Percentiles rank a stretch among this genome's conserved stretches.
phyloP scores from a whole-genome alignment of 805 yeast genomes.

The Wickerhamiella alocasiicola region DNA sequence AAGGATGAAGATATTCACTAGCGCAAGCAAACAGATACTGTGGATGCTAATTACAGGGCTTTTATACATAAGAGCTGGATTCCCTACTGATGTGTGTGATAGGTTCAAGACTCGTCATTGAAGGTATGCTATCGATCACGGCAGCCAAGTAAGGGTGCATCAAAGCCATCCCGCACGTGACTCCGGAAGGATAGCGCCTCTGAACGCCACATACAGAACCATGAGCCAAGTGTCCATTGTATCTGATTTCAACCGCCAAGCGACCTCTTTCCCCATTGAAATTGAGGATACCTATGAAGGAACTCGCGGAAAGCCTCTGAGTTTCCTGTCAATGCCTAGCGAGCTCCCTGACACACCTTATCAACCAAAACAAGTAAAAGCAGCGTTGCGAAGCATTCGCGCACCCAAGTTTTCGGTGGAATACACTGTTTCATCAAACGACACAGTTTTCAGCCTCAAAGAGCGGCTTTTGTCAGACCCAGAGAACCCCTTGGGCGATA shows the following conservation, averaged over 20 bases:
- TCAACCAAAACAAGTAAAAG: conserved; percentile 12
- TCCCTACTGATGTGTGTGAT: too few relatives aligned
- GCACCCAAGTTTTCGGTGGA: conserved; percentile 50
- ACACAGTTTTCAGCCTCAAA: conserved; percentile 23
- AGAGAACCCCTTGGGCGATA: conserved; percentile 17
- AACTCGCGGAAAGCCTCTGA: conserved; percentile 9
- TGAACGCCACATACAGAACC: too few relatives aligned
- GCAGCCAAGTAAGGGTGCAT: too few relatives aligned
- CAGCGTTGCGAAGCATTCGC: conserved; percentile 51
- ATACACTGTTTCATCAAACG: conserved; percentile 17
- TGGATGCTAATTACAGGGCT: too few relatives aligned
- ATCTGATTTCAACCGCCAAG: conserved; percentile 4
- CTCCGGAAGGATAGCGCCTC: too few relatives aligned
- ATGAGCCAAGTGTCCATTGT: conserved; percentile 9
- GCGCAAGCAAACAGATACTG: too few relatives aligned
- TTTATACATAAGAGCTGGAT: too few relatives aligned
- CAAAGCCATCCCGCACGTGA: too few relatives aligned
- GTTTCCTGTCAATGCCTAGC: conserved; percentile 7
- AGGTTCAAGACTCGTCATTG: too few relatives aligned
- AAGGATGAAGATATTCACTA: too few relatives aligned
- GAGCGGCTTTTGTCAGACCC: conserved; percentile 25
- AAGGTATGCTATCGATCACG: too few relatives aligned
- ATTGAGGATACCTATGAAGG: conserved; percentile 11
- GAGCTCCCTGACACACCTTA: conserved; percentile 1
- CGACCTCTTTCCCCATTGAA: conserved; percentile 1